Percentiles rank a stretch among this genome's conserved stretches.
Conservation (phyloP, 441 rosid species). For the Croton laevigatus region DNA sequence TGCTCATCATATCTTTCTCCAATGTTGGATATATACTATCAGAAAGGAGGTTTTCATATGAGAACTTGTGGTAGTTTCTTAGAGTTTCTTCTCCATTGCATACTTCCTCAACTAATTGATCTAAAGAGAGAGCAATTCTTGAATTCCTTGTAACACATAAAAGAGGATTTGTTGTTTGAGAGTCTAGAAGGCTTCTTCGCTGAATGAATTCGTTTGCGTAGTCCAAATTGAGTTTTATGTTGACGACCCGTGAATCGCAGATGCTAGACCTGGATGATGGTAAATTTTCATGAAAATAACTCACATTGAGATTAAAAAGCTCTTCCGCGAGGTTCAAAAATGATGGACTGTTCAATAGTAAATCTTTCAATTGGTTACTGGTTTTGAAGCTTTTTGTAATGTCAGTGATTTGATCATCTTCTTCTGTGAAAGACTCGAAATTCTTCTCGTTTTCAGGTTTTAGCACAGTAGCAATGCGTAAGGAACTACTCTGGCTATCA, state of each 20-base stretch:
- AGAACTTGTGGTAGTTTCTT: constrained; percentile 37
- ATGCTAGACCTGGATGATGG: constrained; percentile 22
- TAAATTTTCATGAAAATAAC: constrained; percentile 16
- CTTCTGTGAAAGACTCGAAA: constrained; percentile 18
- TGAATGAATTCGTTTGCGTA: constrained; percentile 55
- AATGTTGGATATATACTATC: constrained; percentile 42
- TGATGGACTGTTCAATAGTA: constrained; percentile 43
- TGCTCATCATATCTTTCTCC: constrained; percentile 56
- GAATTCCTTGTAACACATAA: constrained; percentile 18
- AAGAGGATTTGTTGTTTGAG: constrained; percentile 27
- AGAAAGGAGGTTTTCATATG: constrained; percentile 20
- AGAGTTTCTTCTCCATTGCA: constrained; percentile 46
- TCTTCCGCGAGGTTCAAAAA: constrained; percentile 49
- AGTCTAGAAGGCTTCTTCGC: constrained; percentile 47
- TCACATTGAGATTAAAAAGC: constrained; percentile 40
- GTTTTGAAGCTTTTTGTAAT: constrained; percentile 17
- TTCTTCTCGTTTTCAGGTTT: constrained; percentile 20
- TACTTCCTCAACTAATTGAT: constrained; percentile 55
- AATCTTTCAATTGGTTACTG: constrained; percentile 32
- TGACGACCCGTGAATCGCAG: constrained; percentile 14
- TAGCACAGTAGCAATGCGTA: constrained; percentile 17
- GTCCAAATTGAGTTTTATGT: constrained; percentile 46
- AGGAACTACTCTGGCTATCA: constrained; percentile 31
- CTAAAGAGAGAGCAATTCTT: constrained; percentile 38
- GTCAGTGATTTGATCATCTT: constrained; percentile 16